Percentiles rank a stretch among this genome's conserved stretches.
Conservation (phyloP, 106 monocot genomes). For the Vanilla planifolia region DNA sequence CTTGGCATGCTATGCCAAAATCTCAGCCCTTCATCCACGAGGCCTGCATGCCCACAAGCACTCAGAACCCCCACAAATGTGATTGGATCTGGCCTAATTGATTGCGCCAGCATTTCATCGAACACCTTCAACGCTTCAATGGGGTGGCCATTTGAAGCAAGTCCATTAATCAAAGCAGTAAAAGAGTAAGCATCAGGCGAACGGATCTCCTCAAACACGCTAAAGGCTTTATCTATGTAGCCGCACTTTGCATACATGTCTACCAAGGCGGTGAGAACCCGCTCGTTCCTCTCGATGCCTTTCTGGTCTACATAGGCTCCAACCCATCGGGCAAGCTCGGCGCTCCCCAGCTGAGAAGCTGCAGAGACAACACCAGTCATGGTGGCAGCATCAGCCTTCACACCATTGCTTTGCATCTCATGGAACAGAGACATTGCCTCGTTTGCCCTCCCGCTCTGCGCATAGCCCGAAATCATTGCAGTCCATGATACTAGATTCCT, state of each 20-base stretch:
- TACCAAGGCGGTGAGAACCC: constrained; percentile 47
- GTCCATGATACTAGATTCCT: constrained; percentile 51
- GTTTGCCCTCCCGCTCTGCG: constrained; percentile 32
- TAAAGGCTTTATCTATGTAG: constrained; percentile 27
- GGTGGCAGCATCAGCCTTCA: constrained; percentile 34
- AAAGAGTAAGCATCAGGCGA: constrained; percentile 39
- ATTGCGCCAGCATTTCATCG: constrained; percentile 25
- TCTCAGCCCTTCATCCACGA: constrained; percentile 33
- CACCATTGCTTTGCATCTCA: constrained; percentile 27
- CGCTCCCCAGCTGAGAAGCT: constrained; percentile 23
- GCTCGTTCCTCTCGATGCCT: constrained; percentile 41
- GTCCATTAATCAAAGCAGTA: constrained; percentile 49
- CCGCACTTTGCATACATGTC: constrained; percentile 67
- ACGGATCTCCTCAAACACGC: constrained; percentile 33
- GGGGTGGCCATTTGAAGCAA: constrained; percentile 50
- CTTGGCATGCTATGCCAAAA: constrained; percentile 38
- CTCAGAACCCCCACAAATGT: constrained; percentile 50
- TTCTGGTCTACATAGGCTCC: constrained; percentile 28
- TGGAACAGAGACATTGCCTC: constrained; percentile 36
- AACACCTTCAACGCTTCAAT: constrained; percentile 32
- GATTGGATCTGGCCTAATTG: constrained; percentile 40
- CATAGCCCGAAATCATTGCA: constrained; percentile 43
- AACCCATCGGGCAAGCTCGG: constrained; percentile 31
- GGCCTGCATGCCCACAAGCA: constrained; percentile 51
- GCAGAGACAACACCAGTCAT: constrained; percentile 51